Conservation (phyloP, 805 yeast genomes). For the Lachancea thermotolerans region DNA sequence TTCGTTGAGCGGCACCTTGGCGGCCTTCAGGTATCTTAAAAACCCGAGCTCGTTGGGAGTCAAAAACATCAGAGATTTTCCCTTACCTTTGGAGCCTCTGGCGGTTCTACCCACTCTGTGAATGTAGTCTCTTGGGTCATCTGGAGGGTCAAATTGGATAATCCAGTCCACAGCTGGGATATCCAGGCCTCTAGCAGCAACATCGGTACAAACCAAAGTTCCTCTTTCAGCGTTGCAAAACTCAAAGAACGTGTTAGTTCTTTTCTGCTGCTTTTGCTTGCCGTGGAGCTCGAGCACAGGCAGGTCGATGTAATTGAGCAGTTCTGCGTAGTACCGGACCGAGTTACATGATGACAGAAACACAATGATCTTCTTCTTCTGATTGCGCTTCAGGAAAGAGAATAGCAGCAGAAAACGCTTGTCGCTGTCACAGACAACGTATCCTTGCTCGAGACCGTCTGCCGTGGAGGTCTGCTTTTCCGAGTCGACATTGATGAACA, state of each 20-base stretch:
- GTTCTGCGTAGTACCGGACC: constrained; percentile 92
- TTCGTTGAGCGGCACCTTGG: constrained; percentile 95
- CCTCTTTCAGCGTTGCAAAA: constrained; percentile 97
- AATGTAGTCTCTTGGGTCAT: constrained; percentile 98
- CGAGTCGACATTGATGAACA: constrained; percentile 86
- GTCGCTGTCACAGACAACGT: constrained; percentile 95
- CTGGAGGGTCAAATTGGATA: constrained; percentile 98
- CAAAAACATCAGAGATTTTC: constrained; percentile 91
- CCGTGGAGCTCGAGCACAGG: constrained; percentile 97
- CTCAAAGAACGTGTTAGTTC: constrained; percentile 97
- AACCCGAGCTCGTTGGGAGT: constrained; percentile 93
- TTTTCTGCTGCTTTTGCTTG: constrained; percentile 96
- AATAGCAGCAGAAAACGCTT: constrained; percentile 84
- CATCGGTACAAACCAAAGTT: constrained; percentile 90
- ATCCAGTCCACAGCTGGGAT: constrained; percentile 99
- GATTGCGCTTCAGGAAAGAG: constrained; percentile 88
- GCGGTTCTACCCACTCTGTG: constrained; percentile 99
- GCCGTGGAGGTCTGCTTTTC: constrained; percentile 84
- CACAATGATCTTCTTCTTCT: constrained; percentile 87
- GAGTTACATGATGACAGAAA: constrained; percentile 94
- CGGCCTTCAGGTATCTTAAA: constrained; percentile 87
- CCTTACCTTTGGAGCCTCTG: constrained; percentile 83
- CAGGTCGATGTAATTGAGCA: constrained; percentile 89
- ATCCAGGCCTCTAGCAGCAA: constrained; percentile 98
- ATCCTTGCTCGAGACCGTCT: constrained; percentile 96